Base-by-base conservation (phyloP, 2,329 filamentous ascomycete genomes). In the Ambrosiella xylebori region DNA sequence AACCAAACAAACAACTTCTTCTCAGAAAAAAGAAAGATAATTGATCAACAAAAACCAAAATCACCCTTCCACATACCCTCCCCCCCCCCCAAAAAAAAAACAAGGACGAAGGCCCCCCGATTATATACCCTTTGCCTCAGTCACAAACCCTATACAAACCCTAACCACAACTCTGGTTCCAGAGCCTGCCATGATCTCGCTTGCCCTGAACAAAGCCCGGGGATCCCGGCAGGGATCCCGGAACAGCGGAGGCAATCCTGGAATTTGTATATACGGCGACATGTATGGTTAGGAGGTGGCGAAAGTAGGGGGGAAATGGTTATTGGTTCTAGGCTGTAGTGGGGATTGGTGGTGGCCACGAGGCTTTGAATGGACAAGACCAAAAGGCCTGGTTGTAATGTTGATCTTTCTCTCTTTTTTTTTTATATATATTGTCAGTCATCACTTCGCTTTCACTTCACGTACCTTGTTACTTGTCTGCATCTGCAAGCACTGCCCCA, bases 401-500 rank as follows among this genome's bases (percentile, higher is more conserved):
- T 12, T 41, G 11, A 12, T 41, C 40, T 41, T 41, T n/a, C 40
- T 41, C 40, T 37, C 36, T 13, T 9, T 52, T 52, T 4, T 52
- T n/a, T 13, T 9, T 52, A 38, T 4, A 38, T n/a, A n/a, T 36
- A 27, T 17, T 27, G 2, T 2, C 15, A 15, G n/a, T 27, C 13
- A 61, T 41, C 40, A 41, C 40, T 11, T 5, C 9, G 3, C 44
- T 8, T 17, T 47, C n/a, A 15, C 11, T 15, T 47, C 19, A 17
- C 67, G 52, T 74, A 87, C 86, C 78, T 88, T 91, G 66, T 78
- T 81, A 11, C 91, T 88, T 61, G 85, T 90, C 68, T 96, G 91
- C 77, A 95, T 91, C 68, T 97, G 91, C 64, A 98, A 78, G 67
- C 93, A 98, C 67, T 97, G 93, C 0, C 93, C 93, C 1, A 98